Percentiles rank a stretch among this genome's conserved stretches.
Conservation (phyloP, 2,329 filamentous ascomycete species). For the Trichoderma sp. region DNA sequence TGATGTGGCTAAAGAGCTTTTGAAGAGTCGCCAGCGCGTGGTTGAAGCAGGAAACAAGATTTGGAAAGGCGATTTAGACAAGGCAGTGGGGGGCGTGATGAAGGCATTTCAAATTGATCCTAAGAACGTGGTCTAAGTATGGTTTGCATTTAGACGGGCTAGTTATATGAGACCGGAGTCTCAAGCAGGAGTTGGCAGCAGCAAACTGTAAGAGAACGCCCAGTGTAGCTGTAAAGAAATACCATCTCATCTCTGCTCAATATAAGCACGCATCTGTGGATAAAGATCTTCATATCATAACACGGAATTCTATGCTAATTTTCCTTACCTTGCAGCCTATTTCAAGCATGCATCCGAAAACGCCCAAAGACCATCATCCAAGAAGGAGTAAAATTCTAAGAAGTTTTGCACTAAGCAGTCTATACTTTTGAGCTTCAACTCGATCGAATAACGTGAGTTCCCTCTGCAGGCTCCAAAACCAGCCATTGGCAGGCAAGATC, state of each 20-base stretch:
- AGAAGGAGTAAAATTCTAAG: conserved; percentile 2
- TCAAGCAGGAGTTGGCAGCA: neutral
- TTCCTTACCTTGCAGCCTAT: neutral
- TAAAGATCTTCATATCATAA: neutral
- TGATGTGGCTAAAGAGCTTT: conserved; percentile 16
- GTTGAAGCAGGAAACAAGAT: conserved; percentile 13
- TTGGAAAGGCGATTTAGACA: conserved; percentile 13
- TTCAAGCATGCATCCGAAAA: neutral
- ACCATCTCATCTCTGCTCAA: neutral
- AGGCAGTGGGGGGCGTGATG: neutral
- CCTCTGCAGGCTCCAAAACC: conserved; percentile 84
- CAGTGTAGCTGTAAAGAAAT: neutral
- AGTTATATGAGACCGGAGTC: neutral
- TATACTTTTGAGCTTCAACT: neutral
- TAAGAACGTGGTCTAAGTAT: neutral
- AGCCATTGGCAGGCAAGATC: conserved; percentile 83
- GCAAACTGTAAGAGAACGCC: neutral
- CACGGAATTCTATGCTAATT: neutral
- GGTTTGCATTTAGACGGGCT: neutral
- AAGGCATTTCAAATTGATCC: conserved; percentile 11
- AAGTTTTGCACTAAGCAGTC: neutral
- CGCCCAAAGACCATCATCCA: conserved; percentile 8
- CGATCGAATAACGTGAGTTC: conserved; percentile 54
- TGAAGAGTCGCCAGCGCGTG: conserved; percentile 14
- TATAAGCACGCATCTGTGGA: neutral